Evolutionary conservation across 1,139 yeast genomes (phyloP).

Genomic region (Debaryomyces psychrophilus): DNA sequence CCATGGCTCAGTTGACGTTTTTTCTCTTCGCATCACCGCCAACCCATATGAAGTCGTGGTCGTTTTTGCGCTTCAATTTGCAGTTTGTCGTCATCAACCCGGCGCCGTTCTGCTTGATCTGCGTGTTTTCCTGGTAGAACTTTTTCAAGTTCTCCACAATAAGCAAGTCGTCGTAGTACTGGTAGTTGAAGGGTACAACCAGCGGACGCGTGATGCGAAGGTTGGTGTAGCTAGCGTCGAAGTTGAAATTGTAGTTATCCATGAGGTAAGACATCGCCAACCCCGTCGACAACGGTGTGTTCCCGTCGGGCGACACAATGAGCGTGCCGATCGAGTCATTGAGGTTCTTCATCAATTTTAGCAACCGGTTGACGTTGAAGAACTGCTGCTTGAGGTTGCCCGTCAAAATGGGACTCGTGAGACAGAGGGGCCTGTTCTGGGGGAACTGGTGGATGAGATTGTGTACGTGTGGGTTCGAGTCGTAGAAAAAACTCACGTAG

Average conservation of each 20-base stretch:
- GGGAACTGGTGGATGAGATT: conserved; percentile 38
- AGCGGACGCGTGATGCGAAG: conserved; percentile 22
- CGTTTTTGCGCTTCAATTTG: conserved; percentile 35
- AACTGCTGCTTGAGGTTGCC: conserved; percentile 45
- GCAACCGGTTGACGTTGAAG: conserved; percentile 42
- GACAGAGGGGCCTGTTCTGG: conserved; percentile 26
- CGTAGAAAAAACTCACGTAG: conserved; percentile 42
- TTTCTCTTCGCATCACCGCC: conserved; percentile 10
- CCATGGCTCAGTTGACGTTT: not conserved
- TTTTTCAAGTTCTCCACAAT: conserved; percentile 45
- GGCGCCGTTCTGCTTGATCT: conserved; percentile 31
- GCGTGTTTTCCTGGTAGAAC: conserved; percentile 38
- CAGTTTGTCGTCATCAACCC: conserved; percentile 37
- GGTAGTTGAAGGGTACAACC: conserved; percentile 30
- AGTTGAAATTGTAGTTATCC: conserved; percentile 45
- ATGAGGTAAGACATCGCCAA: conserved; percentile 43
- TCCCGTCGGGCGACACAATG: conserved; percentile 38
- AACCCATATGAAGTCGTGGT: conserved; percentile 20
- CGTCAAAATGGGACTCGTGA: conserved; percentile 41
- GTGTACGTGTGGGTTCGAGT: conserved; percentile 33
- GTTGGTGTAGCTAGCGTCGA: conserved; percentile 31
- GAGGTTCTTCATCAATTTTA: conserved; percentile 39
- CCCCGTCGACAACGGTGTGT: conserved; percentile 35
- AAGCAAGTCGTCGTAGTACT: conserved; percentile 46
- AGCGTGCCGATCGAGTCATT: conserved; percentile 40